Evolutionary conservation across 225 moss, liverwort and hornwort species (phyloP).

Genomic region (Bryoerythrophyllum caledonicum): DNA sequence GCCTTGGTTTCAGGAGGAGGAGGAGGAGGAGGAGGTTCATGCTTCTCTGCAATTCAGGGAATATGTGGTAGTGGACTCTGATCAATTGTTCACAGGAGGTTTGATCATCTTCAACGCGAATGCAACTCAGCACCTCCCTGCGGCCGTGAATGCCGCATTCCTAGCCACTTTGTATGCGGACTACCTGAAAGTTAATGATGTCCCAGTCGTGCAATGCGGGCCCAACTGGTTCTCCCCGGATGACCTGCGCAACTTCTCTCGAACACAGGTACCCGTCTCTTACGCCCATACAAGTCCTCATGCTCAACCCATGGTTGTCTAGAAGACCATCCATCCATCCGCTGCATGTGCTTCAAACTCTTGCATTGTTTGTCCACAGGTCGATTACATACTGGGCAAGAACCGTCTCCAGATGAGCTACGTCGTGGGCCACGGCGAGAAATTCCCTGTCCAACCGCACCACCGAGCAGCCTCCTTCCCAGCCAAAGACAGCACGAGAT

Average conservation of each 20-base stretch:
- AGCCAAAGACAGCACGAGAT: constrained; percentile 18
- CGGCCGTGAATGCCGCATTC: constrained; percentile 71
- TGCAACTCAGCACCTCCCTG: constrained; percentile 66
- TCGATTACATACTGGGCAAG: constrained; percentile 78
- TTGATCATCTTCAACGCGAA: constrained; percentile 66
- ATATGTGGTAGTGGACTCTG: background rate
- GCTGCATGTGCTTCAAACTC: background rate
- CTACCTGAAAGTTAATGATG: constrained; percentile 61
- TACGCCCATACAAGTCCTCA: background rate
- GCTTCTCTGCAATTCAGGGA: background rate
- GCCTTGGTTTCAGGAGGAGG: background rate
- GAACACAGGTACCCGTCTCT: constrained; percentile 47
- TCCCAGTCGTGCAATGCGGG: constrained; percentile 66
- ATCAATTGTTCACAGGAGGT: constrained; percentile 47
- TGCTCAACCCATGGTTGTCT: too few species aligned
- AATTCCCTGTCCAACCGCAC: constrained; percentile 66
- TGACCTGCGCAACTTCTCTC: constrained; percentile 57
- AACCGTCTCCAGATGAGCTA: constrained; percentile 76
- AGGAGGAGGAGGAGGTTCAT: background rate
- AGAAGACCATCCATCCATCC: too few species aligned
- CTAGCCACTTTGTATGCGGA: constrained; percentile 77
- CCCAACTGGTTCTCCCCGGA: constrained; percentile 31
- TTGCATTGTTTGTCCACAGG: constrained; percentile 33
- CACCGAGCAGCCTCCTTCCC: constrained; percentile 87
- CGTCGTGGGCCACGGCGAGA: constrained; percentile 65